Base-by-base conservation (phyloP, 305 asterid genomes). In the Fraxinus nigra region DNA sequence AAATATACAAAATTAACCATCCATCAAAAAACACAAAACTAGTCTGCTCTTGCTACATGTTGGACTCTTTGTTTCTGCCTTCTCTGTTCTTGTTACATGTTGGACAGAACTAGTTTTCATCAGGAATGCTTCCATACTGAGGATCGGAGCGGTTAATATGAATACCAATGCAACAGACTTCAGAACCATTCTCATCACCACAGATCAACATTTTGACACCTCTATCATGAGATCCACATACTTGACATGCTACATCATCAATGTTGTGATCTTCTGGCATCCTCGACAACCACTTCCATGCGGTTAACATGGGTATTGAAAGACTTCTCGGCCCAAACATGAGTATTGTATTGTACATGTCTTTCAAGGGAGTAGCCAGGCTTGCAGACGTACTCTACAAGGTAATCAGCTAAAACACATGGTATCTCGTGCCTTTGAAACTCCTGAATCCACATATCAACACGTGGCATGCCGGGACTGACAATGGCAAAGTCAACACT, bases 381-480 rank as follows among this genome's bases (percentile, higher is more conserved):
- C 88, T 94, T 95, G 89, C 99, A 95, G n/a, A 95, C 96, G 10
- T 92, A 92, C 74, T 93, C 99, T 3, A 95, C 99, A 87, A 95
- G 78, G 84, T 94, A 94, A 84, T 95, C 99, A 2, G 97, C 94
- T 48, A 74, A 83, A 56, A 95, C 85, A 40, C 98, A 95, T 33
- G 99, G 98, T 59, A 95, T 84, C 81, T 95, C 96, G n/a, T 88
- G 91, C 7, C 89, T 84, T n/a, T 94, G 75, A 79, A 95, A 95
- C 87, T 92, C 98, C 51, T 94, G 97, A 40, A 95, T 89, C 98
- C 99, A 95, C 82, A 89, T 76, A 84, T 95, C 99, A 1, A 88
- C 93, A 18, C 88, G 95, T 0, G 93, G 94, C 89, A 89, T 92
- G 54, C 97, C 94, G 0, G 95, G 92, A 79, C 93, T 87, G 13